A percentile compares a stretch with the other conserved stretches of the same genome.
Evolutionary conservation across 2,329 filamentous ascomycete genomes (phyloP).

Genomic region (Myriosclerotinia curreyana): DNA sequence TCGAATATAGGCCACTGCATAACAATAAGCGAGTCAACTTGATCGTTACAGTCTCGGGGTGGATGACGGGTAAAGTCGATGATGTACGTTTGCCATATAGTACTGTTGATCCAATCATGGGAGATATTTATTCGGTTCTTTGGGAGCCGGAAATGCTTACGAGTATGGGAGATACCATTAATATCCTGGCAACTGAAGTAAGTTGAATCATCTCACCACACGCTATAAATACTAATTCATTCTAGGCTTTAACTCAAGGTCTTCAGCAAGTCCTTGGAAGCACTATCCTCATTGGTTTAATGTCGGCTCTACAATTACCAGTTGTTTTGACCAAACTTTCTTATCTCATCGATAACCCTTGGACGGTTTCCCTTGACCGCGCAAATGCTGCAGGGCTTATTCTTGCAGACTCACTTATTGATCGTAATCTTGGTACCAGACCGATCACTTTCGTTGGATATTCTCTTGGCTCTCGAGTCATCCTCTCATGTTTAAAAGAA

Average conservation of each 20-base stretch:
- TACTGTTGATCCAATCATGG: slow-evolving; percentile 96
- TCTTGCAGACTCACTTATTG: slow-evolving; percentile 88
- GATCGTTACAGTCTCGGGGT: slow-evolving; percentile 91
- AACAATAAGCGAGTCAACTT: slow-evolving; percentile 98
- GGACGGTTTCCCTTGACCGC: slow-evolving; percentile 92
- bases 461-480: slow-evolving; percentile 86
- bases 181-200: slow-evolving; percentile 95
- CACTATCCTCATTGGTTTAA: slow-evolving; percentile 82
- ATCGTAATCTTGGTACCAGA: slow-evolving; percentile 84
- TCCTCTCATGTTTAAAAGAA: slow-evolving; percentile 87
- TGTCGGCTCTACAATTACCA: slow-evolving; percentile 91
- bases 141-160: slow-evolving; percentile 99
- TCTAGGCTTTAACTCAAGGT: slow-evolving; percentile 85
- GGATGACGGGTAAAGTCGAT: slow-evolving; percentile 98
- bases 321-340: slow-evolving; percentile 89
- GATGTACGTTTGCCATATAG: slow-evolving; percentile 94
- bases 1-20: slow-evolving; percentile 93
- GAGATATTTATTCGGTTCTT: slow-evolving; percentile 91
- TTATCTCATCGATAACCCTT: slow-evolving; percentile 97
- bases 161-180: slow-evolving; percentile 98
- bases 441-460: slow-evolving; percentile 94
- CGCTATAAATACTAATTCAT: slow-evolving; percentile 31
- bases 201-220: slow-evolving; percentile 33
- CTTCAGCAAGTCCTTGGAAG: slow-evolving; percentile 91
- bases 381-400: slow-evolving; percentile 87